Evolutionary conservation across 2,329 filamentous ascomycete genomes (phyloP).

Genomic region (Penicillium thymicola): DNA sequence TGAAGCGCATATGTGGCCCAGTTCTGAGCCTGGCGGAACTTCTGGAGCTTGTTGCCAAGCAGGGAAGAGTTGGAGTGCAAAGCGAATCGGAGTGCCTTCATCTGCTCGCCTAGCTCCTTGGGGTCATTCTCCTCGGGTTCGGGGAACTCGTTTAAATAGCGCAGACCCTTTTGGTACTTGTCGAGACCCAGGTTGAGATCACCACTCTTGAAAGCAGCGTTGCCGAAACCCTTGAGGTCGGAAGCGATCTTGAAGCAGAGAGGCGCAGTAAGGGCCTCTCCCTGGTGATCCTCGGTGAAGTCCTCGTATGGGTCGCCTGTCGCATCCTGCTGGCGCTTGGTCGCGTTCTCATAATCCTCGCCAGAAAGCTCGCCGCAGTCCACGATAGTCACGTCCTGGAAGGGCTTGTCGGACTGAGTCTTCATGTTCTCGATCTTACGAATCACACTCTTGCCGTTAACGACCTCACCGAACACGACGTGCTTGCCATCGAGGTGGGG

Average conservation of each 20-base stretch:
- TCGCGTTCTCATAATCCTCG: constrained; percentile 63
- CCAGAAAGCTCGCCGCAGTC: constrained; percentile 84
- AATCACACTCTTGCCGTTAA: constrained; percentile 86
- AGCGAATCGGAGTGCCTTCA: constrained; percentile 74
- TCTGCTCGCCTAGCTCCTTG: constrained; percentile 61
- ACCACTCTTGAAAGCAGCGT: constrained; percentile 82
- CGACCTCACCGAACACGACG: constrained; percentile 93
- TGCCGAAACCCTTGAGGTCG: constrained; percentile 88
- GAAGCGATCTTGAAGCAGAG: constrained; percentile 74
- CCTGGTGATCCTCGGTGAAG: constrained; percentile 78
- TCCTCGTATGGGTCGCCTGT: constrained; percentile 93
- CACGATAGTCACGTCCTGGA: constrained; percentile 67
- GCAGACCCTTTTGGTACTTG: constrained; percentile 92
- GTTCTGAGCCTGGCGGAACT: constrained; percentile 66
- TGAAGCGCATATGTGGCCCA: constrained; percentile 72
- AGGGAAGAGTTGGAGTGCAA: constrained; percentile 88
- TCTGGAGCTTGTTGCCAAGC: constrained; percentile 74
- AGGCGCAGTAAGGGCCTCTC: constrained; percentile 61
- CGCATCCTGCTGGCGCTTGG: constrained; percentile 68
- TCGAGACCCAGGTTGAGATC: constrained; percentile 69
- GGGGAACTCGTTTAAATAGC: constrained; percentile 84
- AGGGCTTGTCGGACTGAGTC: constrained; percentile 76
- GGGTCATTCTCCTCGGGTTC: constrained; percentile 67
- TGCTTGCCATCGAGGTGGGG: constrained; percentile 95
- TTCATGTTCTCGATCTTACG: constrained; percentile 83